Evolutionary conservation across 805 yeast genomes (phyloP).

Genomic region (Pichia paraexigua): DNA sequence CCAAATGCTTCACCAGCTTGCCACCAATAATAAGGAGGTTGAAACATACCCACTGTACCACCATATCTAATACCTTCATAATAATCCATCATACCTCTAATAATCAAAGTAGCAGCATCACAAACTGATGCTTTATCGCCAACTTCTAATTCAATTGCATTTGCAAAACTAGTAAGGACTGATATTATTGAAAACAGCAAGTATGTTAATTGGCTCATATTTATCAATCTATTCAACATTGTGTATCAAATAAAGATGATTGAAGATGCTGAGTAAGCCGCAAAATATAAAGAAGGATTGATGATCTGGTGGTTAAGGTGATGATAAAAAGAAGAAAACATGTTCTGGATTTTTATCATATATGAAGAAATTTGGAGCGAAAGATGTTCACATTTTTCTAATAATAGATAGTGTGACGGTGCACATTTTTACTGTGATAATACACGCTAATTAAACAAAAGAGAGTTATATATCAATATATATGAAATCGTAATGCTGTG

Average conservation of each 20-base stretch:
- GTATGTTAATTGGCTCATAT: not conserved
- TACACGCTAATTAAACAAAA: not conserved
- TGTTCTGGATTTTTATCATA: not conserved
- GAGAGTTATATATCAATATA: no score
- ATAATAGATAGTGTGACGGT: not conserved
- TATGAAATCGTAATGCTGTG: no score
- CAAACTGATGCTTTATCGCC: conserved; percentile 25
- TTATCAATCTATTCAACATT: not conserved
- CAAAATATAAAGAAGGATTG: not conserved
- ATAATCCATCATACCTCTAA: conserved; percentile 72
- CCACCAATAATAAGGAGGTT: conserved; percentile 83
- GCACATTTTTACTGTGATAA: no score
- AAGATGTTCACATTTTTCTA: not conserved
- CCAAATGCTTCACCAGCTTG: conserved; percentile 80
- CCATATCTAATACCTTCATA: conserved; percentile 62
- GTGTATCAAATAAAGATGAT: not conserved
- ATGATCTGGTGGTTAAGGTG: not conserved
- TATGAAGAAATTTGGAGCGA: not conserved
- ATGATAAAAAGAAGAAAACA: not conserved
- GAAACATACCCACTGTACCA: conserved; percentile 65
- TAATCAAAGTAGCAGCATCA: conserved; percentile 51
- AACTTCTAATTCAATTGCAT: conserved; percentile 13
- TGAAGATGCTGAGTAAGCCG: not conserved
- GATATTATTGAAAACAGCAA: not conserved
- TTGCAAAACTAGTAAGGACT: not conserved